phyloP scores from a whole-genome alignment of 495 filamentous ascomycete genomes.

The Melanomma pulvis-pyrius region DNA sequence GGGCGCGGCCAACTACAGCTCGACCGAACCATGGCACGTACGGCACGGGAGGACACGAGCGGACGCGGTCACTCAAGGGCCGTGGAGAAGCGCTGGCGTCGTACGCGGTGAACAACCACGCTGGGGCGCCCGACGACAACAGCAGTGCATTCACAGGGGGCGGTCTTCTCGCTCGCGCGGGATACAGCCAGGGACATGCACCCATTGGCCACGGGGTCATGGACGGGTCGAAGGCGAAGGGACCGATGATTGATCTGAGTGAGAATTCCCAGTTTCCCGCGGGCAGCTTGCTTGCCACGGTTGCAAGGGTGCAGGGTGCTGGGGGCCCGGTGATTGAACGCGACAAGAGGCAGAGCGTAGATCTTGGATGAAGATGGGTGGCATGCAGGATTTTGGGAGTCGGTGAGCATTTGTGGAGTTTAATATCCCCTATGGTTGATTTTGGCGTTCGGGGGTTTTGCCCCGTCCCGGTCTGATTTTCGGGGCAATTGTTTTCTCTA shows the following conservation, averaged over 20 bases:
- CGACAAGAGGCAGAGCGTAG: slow-evolving; percentile 40
- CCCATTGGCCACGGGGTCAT: slow-evolving; percentile 56
- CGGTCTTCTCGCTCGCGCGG: slow-evolving; percentile 37
- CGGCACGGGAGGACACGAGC: slow-evolving; percentile 28
- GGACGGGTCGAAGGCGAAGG: slow-evolving; percentile 55
- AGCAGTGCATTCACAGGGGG: slow-evolving; percentile 41
- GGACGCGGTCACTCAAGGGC: slow-evolving; percentile 21
- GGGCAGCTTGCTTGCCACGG: slow-evolving; percentile 56
- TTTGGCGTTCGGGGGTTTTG: background rate
- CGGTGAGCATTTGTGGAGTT: slow-evolving; percentile 20
- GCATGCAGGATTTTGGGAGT: background rate
- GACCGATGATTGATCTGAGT: slow-evolving; percentile 60
- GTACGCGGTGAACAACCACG: slow-evolving; percentile 34
- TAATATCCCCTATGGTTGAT: slow-evolving; percentile 20
- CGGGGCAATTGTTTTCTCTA: background rate
- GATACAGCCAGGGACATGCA: slow-evolving; percentile 40
- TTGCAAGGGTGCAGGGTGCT: slow-evolving; percentile 40
- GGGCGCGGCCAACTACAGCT: slow-evolving; percentile 43
- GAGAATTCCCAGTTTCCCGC: slow-evolving; percentile 56
- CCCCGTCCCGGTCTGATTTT: background rate
- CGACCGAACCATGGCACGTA: slow-evolving; percentile 24
- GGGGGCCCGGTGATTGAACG: slow-evolving; percentile 40
- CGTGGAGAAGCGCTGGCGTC: slow-evolving; percentile 24
- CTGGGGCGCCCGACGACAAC: slow-evolving; percentile 29
- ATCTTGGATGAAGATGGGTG: slow-evolving; percentile 9